A percentile compares a stretch with the other conserved stretches of the same genome.
Conservation (phyloP, 2,329 filamentous ascomycete species). For the Exophiala sideris region DNA sequence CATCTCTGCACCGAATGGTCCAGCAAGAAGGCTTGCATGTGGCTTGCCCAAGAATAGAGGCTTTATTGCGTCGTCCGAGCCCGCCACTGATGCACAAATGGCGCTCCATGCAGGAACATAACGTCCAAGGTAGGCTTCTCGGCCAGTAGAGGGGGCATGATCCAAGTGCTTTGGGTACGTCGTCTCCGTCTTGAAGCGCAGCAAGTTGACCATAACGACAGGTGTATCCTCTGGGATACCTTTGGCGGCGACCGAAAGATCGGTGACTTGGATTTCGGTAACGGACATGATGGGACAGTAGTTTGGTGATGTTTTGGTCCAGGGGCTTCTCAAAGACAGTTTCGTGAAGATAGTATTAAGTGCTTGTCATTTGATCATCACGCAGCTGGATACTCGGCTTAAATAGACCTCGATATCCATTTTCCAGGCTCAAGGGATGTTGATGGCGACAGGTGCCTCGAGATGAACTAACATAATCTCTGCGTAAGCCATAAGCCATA, state of each 20-base stretch:
- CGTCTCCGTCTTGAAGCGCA: neutral
- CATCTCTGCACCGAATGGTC: neutral
- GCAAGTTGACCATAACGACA: slow-evolving; percentile 3
- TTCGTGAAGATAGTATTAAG: neutral
- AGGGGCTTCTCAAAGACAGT: neutral
- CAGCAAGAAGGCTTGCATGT: neutral
- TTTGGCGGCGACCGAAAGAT: neutral
- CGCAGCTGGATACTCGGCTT: too few relatives aligned
- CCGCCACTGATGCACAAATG: neutral
- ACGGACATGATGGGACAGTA: neutral
- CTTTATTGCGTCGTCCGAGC: neutral
- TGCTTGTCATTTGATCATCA: neutral
- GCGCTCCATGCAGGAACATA: neutral
- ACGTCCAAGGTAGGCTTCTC: slow-evolving; percentile 1
- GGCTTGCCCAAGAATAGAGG: neutral
- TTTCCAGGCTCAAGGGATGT: too few relatives aligned
- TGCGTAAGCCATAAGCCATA: slow-evolving; percentile 2
- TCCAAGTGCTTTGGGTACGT: neutral
- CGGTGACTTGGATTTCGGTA: slow-evolving; percentile 3
- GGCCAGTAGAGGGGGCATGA: neutral
- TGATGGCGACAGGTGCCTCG: too few relatives aligned
- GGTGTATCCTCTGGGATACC: neutral
- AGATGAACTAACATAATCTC: too few relatives aligned
- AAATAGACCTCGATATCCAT: too few relatives aligned
- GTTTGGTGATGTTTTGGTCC: neutral